These are phyloP conservation scores for Noccaea caerulescens DNA, from an alignment of 345 rosid genomes.

Conservation along the genomic window DNA sequence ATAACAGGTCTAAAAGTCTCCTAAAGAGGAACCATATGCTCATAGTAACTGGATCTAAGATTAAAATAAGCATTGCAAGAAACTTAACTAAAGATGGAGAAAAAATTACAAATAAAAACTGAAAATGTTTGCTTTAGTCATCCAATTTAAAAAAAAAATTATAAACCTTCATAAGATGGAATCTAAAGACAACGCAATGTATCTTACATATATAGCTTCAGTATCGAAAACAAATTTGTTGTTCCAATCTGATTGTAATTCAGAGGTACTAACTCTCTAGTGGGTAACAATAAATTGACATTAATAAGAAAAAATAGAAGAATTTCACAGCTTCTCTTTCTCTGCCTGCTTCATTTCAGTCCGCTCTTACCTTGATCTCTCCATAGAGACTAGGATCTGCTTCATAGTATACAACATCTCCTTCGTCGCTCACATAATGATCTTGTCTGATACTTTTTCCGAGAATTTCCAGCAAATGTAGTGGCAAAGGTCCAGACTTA, in stretches of 20 bases:
- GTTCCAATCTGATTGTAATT: slow-evolving; percentile 29
- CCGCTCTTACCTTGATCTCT: slow-evolving; percentile 35
- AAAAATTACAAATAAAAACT: background rate
- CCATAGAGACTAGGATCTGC: slow-evolving; percentile 53
- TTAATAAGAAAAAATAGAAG: slow-evolving; percentile 19
- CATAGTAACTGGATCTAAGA: too few species aligned
- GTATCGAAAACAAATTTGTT: slow-evolving; percentile 28
- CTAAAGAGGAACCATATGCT: too few species aligned
- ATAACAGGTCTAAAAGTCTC: too few species aligned
- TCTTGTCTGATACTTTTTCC: slow-evolving; percentile 66
- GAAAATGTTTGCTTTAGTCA: slow-evolving; percentile 11
- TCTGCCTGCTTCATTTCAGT: slow-evolving; percentile 42
- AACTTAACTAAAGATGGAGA: too few species aligned
- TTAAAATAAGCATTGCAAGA: too few species aligned
- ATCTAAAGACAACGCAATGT: slow-evolving; percentile 16
- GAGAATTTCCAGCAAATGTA: slow-evolving; percentile 57
- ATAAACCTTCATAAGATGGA: slow-evolving; percentile 22
- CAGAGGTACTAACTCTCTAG: slow-evolving; percentile 33
- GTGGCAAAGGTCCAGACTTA: slow-evolving; percentile 74
- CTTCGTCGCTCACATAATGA: slow-evolving; percentile 74
- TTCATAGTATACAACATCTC: slow-evolving; percentile 75
- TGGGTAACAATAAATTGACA: slow-evolving; percentile 27
- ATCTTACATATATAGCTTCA: slow-evolving; percentile 15
- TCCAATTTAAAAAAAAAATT: slow-evolving; percentile 6
- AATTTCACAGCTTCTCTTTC: slow-evolving; percentile 29